Conservation (phyloP, 2,329 filamentous ascomycete species). For the Fusarium denticulatum region DNA sequence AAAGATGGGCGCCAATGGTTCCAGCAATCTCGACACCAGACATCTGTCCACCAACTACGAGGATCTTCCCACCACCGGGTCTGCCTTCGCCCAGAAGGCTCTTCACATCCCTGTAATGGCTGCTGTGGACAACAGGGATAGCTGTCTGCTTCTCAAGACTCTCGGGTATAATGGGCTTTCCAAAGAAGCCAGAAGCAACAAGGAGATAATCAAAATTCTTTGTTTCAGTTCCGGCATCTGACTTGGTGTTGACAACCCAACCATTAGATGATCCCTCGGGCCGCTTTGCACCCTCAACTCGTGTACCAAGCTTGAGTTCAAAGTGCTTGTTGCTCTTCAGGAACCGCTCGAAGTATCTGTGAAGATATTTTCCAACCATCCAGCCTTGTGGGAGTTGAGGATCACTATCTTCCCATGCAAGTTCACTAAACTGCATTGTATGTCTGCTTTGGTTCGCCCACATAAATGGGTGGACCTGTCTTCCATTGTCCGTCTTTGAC, state of each 20-base stretch:
- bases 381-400: conserved; percentile 79
- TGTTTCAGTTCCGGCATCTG: conserved; percentile 52
- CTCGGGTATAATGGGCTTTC: conserved; percentile 63
- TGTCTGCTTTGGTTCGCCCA: conserved; percentile 80
- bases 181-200: conserved; percentile 81
- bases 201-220: conserved; percentile 76
- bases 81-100: conserved; percentile 55
- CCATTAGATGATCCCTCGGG: conserved; percentile 48
- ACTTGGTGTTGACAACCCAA: conserved; percentile 55
- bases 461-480: conserved; percentile 73
- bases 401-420: conserved; percentile 71
- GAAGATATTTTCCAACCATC: conserved; percentile 79
- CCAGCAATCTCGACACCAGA: conserved; percentile 82
- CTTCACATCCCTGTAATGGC: conserved; percentile 67
- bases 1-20: conserved; percentile 76
- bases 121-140: conserved; percentile 73
- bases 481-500: conserved; percentile 56
- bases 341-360: conserved; percentile 70
- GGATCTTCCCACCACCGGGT: conserved; percentile 65
- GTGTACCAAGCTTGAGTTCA: conserved; percentile 60
- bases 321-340: conserved; percentile 53
- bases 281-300: conserved; percentile 55
- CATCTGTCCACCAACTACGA: conserved; percentile 84
- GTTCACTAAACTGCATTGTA: conserved; percentile 77
- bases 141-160: conserved; percentile 49